A percentile compares a stretch with the other conserved stretches of the same genome.
phyloP scores from a whole-genome alignment of 768 basidiomycete species.

The Tulasnella sp. region DNA sequence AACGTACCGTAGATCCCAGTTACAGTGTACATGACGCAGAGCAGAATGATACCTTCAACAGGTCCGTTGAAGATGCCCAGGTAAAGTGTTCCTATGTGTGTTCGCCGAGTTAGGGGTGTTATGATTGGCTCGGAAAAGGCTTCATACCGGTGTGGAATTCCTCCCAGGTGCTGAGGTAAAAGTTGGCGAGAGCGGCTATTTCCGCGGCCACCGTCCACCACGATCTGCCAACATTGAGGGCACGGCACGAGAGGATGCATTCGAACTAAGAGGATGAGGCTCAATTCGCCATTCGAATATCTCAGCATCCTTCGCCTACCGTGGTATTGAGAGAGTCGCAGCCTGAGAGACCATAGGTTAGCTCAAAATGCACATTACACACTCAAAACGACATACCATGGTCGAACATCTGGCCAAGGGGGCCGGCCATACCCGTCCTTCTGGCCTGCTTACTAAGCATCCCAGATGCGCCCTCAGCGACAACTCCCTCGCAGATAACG shows the following conservation, averaged over 20 bases:
- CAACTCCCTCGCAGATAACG: neutral
- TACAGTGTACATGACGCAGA: constrained; percentile 65
- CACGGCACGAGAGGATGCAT: constrained; percentile 69
- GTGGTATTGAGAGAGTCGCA: constrained; percentile 95
- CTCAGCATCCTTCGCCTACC: constrained; percentile 35
- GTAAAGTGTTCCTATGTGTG: constrained; percentile 62
- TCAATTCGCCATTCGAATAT: neutral
- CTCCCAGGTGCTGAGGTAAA: constrained; percentile 73
- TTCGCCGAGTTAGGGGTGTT: neutral
- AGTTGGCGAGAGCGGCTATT: constrained; percentile 64
- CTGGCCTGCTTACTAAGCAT: constrained; percentile 79
- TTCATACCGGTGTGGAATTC: constrained; percentile 75
- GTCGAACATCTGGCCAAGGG: constrained; percentile 96
- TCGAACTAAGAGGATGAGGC: constrained; percentile 52
- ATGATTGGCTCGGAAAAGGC: constrained; percentile 6
- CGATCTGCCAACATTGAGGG: constrained; percentile 83
- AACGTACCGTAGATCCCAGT: constrained; percentile 64
- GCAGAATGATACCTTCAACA: constrained; percentile 89
- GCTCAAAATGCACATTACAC: neutral
- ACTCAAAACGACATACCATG: constrained; percentile 38
- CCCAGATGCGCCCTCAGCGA: constrained; percentile 5
- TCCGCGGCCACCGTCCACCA: constrained; percentile 97
- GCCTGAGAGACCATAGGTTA: constrained; percentile 36
- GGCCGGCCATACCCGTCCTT: constrained; percentile 94
- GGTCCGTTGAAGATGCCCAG: constrained; percentile 92